A percentile compares a stretch with the other conserved stretches of the same genome.
phyloP scores from a whole-genome alignment of 1,139 yeast species.

The Williopsis jadinii region DNA sequence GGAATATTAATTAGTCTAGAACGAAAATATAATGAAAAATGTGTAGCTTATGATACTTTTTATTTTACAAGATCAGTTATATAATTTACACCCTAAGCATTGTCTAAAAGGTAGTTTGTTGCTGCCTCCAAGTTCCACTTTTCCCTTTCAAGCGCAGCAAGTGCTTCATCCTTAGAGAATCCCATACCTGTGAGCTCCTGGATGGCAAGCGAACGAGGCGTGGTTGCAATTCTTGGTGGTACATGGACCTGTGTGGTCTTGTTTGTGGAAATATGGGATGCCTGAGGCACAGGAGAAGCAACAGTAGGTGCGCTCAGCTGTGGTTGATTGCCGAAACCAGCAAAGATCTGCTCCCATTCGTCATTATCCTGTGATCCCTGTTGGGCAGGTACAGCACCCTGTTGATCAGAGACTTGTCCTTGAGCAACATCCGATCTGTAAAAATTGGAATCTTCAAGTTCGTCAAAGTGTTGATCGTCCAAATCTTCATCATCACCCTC shows the following conservation, averaged over 20 bases:
- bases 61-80: too few relatives aligned
- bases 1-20: too few relatives aligned
- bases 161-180: conserved; percentile 58
- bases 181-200: conserved; percentile 90
- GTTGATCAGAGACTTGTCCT: background rate
- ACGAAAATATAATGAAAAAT: too few relatives aligned
- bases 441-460: conserved; percentile 29
- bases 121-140: conserved; percentile 80
- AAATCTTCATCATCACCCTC: conserved; percentile 33
- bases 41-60: too few relatives aligned
- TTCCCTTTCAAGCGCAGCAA: conserved; percentile 59
- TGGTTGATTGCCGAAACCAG: conserved; percentile 65
- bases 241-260: conserved; percentile 8
- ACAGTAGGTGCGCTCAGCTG: conserved; percentile 11
- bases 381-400: background rate
- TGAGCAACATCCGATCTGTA: conserved; percentile 24
- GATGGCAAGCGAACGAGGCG: conserved; percentile 42
- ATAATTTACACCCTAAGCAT: conserved; percentile 29
- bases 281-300: conserved; percentile 1
- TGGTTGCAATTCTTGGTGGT: conserved; percentile 30
- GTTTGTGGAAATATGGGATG: conserved; percentile 1
- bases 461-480: conserved; percentile 24
- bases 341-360: conserved; percentile 93
- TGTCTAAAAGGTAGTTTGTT: conserved; percentile 73
- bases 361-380: conserved; percentile 35